Base-by-base conservation (phyloP, 2,329 filamentous ascomycete species). In the Metarhizium brunneum region DNA sequence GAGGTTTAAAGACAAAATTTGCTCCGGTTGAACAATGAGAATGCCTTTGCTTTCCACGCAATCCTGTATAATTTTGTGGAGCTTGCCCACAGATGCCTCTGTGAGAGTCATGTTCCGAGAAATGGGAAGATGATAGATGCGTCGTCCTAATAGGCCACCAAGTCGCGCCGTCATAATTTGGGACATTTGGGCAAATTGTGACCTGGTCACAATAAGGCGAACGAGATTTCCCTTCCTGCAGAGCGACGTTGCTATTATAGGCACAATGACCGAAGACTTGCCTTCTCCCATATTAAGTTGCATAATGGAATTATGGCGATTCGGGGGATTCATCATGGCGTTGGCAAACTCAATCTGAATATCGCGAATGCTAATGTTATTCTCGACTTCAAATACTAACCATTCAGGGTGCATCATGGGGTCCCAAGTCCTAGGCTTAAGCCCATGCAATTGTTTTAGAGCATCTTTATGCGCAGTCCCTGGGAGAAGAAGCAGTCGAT, bases 281-380 rank as follows among this genome's bases (percentile, higher is more conserved):
- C 84, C 85, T 62, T 85, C 77, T 0, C 85, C 85, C 84, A 88
- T 88, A 61, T 86, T 86, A 7, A 88, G 66, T 61, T 87, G 83
- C 69, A 86, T 75, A 1, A 84, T 76, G 0, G 73, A 64, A 59
- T 83, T 86, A 0, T 62, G 48, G 0, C 61, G 64, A 0, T 61
- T 63, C 0, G 63, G 59, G 0, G 75, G 74, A 0, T 61, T 54
- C 6, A 74, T 76, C 79, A 88, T 87, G 10, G 75, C 63, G 0
- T 53, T 40, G 0, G 84, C 80, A 52, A 89, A 81, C 1, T 76
- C 62, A 6, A 76, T 73, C 61, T 89, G 85, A 0, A 81, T 75
- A 0, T 70, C 61, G 0, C 86, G 76, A 11, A 89, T 82, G 3
- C 82, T 60, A 1, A 89, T 71, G 0, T 77, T 74, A 42, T 74